Evolutionary conservation across 257 asterid species (phyloP).

Genomic region (Nicotiana knightiana): DNA sequence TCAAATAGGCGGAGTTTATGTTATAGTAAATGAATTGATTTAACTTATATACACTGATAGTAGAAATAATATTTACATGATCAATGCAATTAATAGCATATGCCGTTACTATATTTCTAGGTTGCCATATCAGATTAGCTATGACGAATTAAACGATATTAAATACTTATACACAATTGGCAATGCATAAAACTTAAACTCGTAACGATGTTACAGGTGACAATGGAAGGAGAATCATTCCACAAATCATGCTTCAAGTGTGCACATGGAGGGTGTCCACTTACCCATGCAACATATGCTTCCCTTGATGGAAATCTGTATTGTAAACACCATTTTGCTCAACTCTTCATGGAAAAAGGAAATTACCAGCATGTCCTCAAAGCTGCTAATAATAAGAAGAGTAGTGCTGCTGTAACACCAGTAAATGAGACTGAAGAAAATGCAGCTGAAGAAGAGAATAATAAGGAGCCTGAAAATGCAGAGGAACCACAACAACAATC

Average conservation of each 20-base stretch:
- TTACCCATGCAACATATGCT: constrained; percentile 38
- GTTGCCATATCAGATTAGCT: not conserved
- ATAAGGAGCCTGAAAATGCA: not conserved
- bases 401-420: constrained; percentile 12
- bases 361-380: constrained; percentile 42
- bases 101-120: not conserved
- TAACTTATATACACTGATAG: not conserved
- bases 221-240: constrained; percentile 40
- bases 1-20: not conserved
- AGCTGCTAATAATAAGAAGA: constrained; percentile 37
- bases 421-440: constrained; percentile 3
- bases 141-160: not conserved
- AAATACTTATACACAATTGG: too few relatives aligned
- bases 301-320: constrained; percentile 40
- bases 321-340: constrained; percentile 46
- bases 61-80: too few relatives aligned
- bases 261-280: constrained; percentile 43
- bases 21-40: not conserved
- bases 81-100: not conserved
- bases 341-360: constrained; percentile 48
- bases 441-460: not conserved
- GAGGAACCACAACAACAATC: not conserved
- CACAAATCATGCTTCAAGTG: constrained; percentile 49
- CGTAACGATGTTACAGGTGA: constrained; percentile 6
- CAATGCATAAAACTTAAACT: not conserved